These are phyloP conservation scores for Didymella exigua DNA, from an alignment of 2,329 filamentous ascomycete species.

Conservation along the genomic window DNA sequence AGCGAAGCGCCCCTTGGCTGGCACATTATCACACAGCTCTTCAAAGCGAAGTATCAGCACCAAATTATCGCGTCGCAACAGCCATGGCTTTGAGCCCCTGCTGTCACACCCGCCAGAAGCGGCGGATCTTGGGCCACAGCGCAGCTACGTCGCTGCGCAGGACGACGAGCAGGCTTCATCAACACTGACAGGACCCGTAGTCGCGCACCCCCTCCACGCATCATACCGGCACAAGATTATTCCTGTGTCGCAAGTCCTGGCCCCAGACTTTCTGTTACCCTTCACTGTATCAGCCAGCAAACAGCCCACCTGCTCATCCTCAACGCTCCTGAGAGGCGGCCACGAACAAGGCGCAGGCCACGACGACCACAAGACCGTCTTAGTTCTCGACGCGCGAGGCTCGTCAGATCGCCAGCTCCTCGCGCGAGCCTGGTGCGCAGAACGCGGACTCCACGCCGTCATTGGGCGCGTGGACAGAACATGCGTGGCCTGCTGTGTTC, in stretches of 20 bases:
- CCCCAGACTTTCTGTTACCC: constrained; percentile 33
- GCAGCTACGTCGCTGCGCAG: constrained; percentile 26
- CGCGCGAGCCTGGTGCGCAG: constrained; percentile 73
- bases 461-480: constrained; percentile 70
- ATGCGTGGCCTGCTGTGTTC: constrained; percentile 74
- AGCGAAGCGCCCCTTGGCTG: constrained; percentile 31
- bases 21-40: constrained; percentile 37
- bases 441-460: constrained; percentile 75
- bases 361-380: constrained; percentile 39
- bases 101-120: constrained; percentile 44
- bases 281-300: constrained; percentile 30
- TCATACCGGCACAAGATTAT: constrained; percentile 47
- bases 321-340: constrained; percentile 15
- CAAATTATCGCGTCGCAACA: constrained; percentile 35
- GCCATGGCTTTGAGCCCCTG: constrained; percentile 44
- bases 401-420: constrained; percentile 70
- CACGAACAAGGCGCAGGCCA: constrained; percentile 17
- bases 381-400: constrained; percentile 59
- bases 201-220: constrained; percentile 49
- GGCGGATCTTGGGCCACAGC: constrained; percentile 32
- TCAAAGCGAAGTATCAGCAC: constrained; percentile 40
- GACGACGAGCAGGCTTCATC: constrained; percentile 21
- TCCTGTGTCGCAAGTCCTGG: constrained; percentile 40
- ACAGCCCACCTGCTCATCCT: constrained; percentile 23
- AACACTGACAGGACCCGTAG: constrained; percentile 17